Evolutionary conservation across 768 basidiomycete species (phyloP).

Genomic region (Lactifluus hygrophoroides): DNA sequence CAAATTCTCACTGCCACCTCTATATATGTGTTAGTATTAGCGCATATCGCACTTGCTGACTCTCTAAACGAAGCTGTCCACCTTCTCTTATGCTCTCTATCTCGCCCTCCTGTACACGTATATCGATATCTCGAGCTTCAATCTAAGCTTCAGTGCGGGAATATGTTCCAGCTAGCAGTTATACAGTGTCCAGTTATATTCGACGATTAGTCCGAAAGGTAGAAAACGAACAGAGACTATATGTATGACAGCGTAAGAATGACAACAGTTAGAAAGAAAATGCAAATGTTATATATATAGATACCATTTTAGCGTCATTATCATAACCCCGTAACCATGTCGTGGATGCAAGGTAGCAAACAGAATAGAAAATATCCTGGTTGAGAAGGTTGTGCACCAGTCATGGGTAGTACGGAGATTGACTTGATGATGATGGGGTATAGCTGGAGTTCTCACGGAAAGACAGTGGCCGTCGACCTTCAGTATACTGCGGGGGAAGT

Average conservation of each 20-base stretch:
- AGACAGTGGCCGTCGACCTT: conserved; percentile 31
- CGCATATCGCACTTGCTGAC: background rate
- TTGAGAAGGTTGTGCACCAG: background rate
- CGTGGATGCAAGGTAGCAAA: background rate
- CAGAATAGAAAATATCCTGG: background rate
- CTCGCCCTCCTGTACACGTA: conserved; percentile 11
- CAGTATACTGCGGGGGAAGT: conserved; percentile 68
- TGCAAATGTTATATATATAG: background rate
- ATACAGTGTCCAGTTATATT: background rate
- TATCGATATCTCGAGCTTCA: conserved; percentile 10
- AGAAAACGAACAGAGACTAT: background rate
- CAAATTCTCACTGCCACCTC: background rate
- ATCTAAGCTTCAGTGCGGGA: background rate
- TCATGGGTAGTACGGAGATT: background rate
- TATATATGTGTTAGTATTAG: background rate
- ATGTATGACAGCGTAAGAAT: background rate
- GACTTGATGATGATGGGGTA: background rate
- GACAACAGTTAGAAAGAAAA: background rate
- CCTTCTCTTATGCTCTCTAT: conserved; percentile 8
- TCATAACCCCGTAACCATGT: background rate
- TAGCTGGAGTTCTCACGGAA: background rate
- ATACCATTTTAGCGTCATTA: background rate
- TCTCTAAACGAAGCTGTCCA: background rate
- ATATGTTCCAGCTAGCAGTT: background rate
- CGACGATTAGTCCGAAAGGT: background rate